phyloP scores from a whole-genome alignment of 805 yeast genomes.

The Spathaspora arborariae region DNA sequence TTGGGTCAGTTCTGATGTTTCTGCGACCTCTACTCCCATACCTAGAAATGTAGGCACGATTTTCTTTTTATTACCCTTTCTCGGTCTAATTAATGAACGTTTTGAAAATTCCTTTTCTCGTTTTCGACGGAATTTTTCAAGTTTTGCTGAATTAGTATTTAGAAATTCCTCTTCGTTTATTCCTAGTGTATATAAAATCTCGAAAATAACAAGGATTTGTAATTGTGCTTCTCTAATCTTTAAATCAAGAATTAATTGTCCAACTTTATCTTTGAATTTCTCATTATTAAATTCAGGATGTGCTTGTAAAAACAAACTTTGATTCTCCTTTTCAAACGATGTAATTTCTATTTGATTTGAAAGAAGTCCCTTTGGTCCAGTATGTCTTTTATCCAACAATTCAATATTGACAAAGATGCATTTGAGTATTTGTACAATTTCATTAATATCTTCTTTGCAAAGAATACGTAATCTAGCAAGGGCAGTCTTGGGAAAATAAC shows the following conservation, averaged over 20 bases:
- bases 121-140: background rate
- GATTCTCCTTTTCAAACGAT: background rate
- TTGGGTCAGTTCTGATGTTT: background rate
- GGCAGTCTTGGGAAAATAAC: conserved; percentile 46
- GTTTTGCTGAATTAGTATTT: conserved; percentile 11
- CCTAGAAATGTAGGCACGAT: conserved; percentile 44
- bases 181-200: conserved; percentile 33
- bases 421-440: conserved; percentile 20
- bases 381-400: conserved; percentile 41
- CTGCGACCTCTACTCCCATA: conserved; percentile 19
- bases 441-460: conserved; percentile 24
- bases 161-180: conserved; percentile 35
- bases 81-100: conserved; percentile 18
- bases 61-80: conserved; percentile 15
- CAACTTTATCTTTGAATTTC: conserved; percentile 13
- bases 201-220: conserved; percentile 48
- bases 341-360: background rate
- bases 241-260: conserved; percentile 33
- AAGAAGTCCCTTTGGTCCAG: background rate
- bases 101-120: conserved; percentile 14
- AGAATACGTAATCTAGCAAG: conserved; percentile 43
- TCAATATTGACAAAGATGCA: conserved; percentile 31
- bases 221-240: conserved; percentile 56
- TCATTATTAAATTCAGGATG: background rate
- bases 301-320: background rate